Percentiles rank a stretch among this genome's conserved stretches.
Evolutionary conservation across 257 asterid genomes (phyloP).

Genomic region (Leptodermis oblonga): DNA sequence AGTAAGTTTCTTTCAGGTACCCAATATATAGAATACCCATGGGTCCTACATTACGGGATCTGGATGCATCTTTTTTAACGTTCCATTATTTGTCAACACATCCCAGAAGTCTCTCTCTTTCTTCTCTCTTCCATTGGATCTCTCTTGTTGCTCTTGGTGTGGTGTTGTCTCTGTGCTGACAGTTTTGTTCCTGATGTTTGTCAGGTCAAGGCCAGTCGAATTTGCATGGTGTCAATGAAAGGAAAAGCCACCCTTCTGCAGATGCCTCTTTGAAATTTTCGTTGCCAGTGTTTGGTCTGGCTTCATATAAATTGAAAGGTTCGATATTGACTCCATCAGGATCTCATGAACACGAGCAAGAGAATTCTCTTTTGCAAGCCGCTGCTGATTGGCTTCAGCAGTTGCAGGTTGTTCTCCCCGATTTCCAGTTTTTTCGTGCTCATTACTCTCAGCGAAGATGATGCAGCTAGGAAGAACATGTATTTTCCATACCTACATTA

Average conservation of each 20-base stretch:
- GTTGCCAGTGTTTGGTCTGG: conserved; percentile 73
- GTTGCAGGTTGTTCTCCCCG: conserved; percentile 53
- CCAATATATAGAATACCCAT: conserved; percentile 43
- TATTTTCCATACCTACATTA: conserved; percentile 4
- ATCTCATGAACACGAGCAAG: conserved; percentile 63
- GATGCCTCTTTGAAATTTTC: conserved; percentile 48
- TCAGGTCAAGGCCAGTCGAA: conserved; percentile 35
- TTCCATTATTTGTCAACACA: conserved; percentile 54
- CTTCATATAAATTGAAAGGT: conserved; percentile 66
- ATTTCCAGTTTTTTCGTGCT: conserved; percentile 56
- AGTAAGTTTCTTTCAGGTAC: conserved; percentile 43
- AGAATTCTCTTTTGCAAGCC: conserved; percentile 48
- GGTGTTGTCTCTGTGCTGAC: not conserved
- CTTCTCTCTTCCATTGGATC: conserved; percentile 12
- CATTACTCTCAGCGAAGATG: conserved; percentile 44
- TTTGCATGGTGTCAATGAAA: conserved; percentile 36
- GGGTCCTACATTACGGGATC: conserved; percentile 32
- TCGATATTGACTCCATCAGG: conserved; percentile 53
- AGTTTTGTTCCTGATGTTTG: conserved; percentile 7
- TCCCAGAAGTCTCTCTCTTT: conserved; percentile 46
- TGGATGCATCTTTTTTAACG: conserved; percentile 36
- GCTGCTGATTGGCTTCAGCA: conserved; percentile 60
- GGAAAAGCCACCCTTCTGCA: conserved; percentile 25
- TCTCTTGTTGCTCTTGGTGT: not conserved
- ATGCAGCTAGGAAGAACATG: conserved; percentile 11